Conservation (phyloP, 2,329 filamentous ascomycete species). For the Monosporascus sp. region DNA sequence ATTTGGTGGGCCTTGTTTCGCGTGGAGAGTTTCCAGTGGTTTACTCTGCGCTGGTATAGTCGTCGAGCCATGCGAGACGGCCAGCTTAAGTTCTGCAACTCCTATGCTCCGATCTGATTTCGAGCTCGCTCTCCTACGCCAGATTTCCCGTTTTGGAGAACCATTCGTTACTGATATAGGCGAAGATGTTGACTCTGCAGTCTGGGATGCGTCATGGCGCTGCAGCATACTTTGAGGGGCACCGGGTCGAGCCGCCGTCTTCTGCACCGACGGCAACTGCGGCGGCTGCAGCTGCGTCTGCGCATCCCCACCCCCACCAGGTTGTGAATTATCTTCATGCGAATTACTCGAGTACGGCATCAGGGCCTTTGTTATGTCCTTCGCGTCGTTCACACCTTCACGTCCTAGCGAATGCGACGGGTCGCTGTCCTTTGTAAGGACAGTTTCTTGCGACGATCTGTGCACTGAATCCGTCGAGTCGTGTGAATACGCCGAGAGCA, state of each 20-base stretch:
- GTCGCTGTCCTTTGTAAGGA: constrained; percentile 31
- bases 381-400: constrained; percentile 15
- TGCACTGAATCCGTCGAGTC: constrained; percentile 40
- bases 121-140: constrained; percentile 44
- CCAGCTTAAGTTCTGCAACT: constrained; percentile 44
- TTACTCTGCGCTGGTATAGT: constrained; percentile 17
- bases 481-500: constrained; percentile 51
- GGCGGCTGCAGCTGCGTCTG: constrained; percentile 19
- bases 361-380: constrained; percentile 16
- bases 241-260: constrained; percentile 20
- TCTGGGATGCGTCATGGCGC: constrained; percentile 4
- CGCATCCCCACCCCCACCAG: constrained; percentile 14
- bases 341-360: constrained; percentile 20
- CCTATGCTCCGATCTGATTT: constrained; percentile 43
- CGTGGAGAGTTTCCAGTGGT: constrained; percentile 16
- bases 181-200: constrained; percentile 11
- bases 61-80: constrained; percentile 46
- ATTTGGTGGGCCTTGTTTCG: background rate
- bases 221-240: constrained; percentile 17
- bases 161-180: constrained; percentile 16
- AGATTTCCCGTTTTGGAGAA: constrained; percentile 32
- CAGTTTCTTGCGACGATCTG: constrained; percentile 35
- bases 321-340: constrained; percentile 14
- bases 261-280: constrained; percentile 23
- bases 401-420: constrained; percentile 28